A percentile compares a stretch with the other conserved stretches of the same genome.
Evolutionary conservation across 2,329 filamentous ascomycete genomes (phyloP).

Genomic region (Beauveria bassiana): DNA sequence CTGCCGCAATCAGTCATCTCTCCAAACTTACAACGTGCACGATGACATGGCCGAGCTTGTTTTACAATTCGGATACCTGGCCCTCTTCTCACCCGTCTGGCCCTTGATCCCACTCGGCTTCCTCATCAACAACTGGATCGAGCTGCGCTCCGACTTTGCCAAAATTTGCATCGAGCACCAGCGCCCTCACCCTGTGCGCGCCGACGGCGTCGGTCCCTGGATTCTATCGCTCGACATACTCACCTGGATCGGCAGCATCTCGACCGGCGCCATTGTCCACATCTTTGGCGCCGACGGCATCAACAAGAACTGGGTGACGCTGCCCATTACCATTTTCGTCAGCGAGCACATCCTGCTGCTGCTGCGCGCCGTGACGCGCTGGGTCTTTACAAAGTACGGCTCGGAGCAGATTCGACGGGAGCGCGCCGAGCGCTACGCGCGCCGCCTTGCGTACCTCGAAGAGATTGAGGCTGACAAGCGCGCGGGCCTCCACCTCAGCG

Average conservation of each 20-base stretch:
- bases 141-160: slow-evolving; percentile 67
- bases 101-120: slow-evolving; percentile 66
- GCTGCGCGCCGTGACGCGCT: slow-evolving; percentile 38
- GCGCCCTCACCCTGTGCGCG: slow-evolving; percentile 59
- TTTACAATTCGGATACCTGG: slow-evolving; percentile 66
- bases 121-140: slow-evolving; percentile 69
- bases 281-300: slow-evolving; percentile 55
- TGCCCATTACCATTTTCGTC: slow-evolving; percentile 64
- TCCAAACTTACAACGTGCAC: slow-evolving; percentile 64
- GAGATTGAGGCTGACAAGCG: slow-evolving; percentile 33
- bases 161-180: slow-evolving; percentile 70
- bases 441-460: slow-evolving; percentile 29
- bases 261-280: slow-evolving; percentile 64
- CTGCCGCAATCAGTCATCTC: slow-evolving; percentile 58
- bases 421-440: slow-evolving; percentile 30
- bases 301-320: slow-evolving; percentile 51
- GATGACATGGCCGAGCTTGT: slow-evolving; percentile 67
- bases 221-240: slow-evolving; percentile 60
- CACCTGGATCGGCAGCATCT: slow-evolving; percentile 65
- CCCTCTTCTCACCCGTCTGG: slow-evolving; percentile 69
- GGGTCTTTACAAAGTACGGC: slow-evolving; percentile 29
- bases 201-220: slow-evolving; percentile 70
- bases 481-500: slow-evolving; percentile 23
- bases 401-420: slow-evolving; percentile 34
- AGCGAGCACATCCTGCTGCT: slow-evolving; percentile 65